phyloP scores from a whole-genome alignment of 2,329 filamentous ascomycete species.

The Colletotrichum sp. region DNA sequence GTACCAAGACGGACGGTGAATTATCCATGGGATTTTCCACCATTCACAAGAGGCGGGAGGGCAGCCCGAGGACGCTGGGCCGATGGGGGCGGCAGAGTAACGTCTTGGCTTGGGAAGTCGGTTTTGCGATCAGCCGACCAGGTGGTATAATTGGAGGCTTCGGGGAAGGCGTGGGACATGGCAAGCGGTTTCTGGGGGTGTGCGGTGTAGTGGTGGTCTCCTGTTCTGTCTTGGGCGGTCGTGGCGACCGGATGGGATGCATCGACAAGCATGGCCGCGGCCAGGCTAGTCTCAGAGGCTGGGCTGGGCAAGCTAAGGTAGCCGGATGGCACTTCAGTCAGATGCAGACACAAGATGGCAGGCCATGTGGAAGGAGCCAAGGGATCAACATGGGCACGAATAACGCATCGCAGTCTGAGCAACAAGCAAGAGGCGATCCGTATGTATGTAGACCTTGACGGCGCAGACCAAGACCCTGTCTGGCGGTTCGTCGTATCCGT shows the following conservation, averaged over 20 bases:
- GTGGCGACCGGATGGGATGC: constrained; percentile 3
- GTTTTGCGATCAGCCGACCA: constrained; percentile 12
- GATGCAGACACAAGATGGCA: not conserved
- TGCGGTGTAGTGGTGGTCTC: not conserved
- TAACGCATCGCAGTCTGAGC: not conserved
- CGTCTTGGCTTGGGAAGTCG: not conserved
- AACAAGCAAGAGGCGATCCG: not conserved
- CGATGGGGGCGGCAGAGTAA: constrained; percentile 14
- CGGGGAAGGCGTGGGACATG: not conserved
- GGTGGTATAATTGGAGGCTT: constrained; percentile 12
- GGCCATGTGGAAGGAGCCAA: not conserved
- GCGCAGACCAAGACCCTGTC: not conserved
- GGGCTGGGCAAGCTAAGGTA: not conserved
- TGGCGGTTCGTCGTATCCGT: not conserved
- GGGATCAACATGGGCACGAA: not conserved
- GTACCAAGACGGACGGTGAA: constrained; percentile 22
- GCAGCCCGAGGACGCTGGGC: constrained; percentile 4
- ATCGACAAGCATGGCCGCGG: constrained; percentile 3
- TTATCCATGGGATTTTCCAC: constrained; percentile 23
- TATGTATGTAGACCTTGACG: not conserved
- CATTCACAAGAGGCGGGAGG: constrained; percentile 12
- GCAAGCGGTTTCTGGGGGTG: constrained; percentile 4
- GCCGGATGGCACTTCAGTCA: not conserved
- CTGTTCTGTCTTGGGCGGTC: not conserved
- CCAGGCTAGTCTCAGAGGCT: not conserved